Evolutionary conservation across 2,329 filamentous ascomycete genomes (phyloP), one percentile per base, ranked within the genome.

Genomic region (Aureobasidium sp.): DNA sequence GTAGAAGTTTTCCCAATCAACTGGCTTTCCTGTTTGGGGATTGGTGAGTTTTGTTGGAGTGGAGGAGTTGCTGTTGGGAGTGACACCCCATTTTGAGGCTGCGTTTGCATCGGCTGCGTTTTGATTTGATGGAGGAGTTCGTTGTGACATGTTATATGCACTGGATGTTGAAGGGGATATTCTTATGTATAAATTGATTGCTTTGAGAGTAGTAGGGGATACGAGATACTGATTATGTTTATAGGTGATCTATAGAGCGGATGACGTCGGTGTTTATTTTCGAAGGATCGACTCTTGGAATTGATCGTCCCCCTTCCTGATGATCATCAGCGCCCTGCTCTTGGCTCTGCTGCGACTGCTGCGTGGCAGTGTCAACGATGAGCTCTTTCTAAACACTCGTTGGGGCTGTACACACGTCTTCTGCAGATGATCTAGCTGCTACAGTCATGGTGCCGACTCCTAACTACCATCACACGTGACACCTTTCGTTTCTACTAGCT

Each of bases 51-150:
- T 60, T 5, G 63, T 43, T 16, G 45, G 29, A 4, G 23, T 40
- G 23, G 29, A 38, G 33, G 45, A 7, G 13, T 36, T 36, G 33
- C 33, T 33, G 33, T 33, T 60, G 15, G 69, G 66, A n/a, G 64
- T 65, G n/a, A 29, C 27, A 25, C 65, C 67, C 67, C 66, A 68
- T 67, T 66, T 69, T 6, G 64, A 40, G 2, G 55, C 67, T 20
- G 58, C 64, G 18, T 27, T 40, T 8, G 51, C 51, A 18, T 55
- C 51, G 15, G 51, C 33, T 10, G 51, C n/a, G 23, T 27, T 55
- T 27, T 55, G 51, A 1, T 6, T 42, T 11, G 33, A 27, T 27
- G 33, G 33, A 20, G 27, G 29, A 9, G 23, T 2, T 50, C n/a
- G 47, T 20, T 31, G 27, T 8, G 47, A 40, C 51, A 55, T 55